These are phyloP conservation scores for Pseudopithomyces maydicus DNA, from an alignment of 2,329 filamentous ascomycete species.

Conservation along the genomic window DNA sequence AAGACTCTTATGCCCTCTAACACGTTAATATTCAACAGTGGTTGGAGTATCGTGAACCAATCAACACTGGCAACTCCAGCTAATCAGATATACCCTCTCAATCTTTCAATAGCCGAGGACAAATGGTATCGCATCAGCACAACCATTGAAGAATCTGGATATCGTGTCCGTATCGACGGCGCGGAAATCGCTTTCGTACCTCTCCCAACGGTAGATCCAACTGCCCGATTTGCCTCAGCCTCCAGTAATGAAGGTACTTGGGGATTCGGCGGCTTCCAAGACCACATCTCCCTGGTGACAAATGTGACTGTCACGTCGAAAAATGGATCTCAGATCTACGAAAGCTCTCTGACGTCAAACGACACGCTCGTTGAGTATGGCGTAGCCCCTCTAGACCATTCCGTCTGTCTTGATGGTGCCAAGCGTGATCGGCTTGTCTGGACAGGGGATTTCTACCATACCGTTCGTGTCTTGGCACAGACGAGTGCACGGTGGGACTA, in stretches of 20 bases:
- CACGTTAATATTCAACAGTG: conserved; percentile 41
- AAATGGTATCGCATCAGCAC: conserved; percentile 49
- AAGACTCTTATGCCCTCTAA: conserved; percentile 42
- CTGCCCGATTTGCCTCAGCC: not conserved
- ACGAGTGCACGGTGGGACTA: conserved; percentile 46
- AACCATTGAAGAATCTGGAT: conserved; percentile 30
- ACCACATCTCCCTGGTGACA: conserved; percentile 45
- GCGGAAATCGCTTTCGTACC: conserved; percentile 23
- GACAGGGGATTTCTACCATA: conserved; percentile 52
- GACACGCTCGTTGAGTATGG: conserved; percentile 46
- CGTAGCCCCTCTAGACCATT: conserved; percentile 37
- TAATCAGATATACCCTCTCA: conserved; percentile 9
- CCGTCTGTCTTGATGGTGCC: conserved; percentile 49
- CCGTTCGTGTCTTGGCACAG: conserved; percentile 41
- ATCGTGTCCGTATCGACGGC: conserved; percentile 35
- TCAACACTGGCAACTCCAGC: conserved; percentile 28
- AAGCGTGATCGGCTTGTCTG: conserved; percentile 51
- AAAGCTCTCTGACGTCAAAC: conserved; percentile 31
- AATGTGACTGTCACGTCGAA: conserved; percentile 32
- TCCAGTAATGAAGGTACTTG: conserved; percentile 31
- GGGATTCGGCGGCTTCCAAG: conserved; percentile 50
- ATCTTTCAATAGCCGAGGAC: conserved; percentile 32
- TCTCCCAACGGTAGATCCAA: not conserved
- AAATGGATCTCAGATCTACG: conserved; percentile 30
- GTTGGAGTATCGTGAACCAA: conserved; percentile 45